Conservation (phyloP, 345 rosid genomes). For the Eucalyptus polybractea region DNA sequence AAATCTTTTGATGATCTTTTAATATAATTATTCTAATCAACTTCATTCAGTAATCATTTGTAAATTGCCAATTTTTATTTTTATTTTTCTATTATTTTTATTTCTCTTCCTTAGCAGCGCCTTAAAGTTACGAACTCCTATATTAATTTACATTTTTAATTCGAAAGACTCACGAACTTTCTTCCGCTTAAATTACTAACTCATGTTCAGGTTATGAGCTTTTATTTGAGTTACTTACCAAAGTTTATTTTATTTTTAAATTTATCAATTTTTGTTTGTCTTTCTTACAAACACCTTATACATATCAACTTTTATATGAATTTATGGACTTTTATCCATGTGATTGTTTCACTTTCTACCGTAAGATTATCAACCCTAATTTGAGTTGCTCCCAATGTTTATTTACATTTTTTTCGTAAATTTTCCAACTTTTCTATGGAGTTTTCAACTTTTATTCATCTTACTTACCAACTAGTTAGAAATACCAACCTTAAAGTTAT, state of each 20-base stretch:
- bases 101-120: fast-evolving
- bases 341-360: background rate
- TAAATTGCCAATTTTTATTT: background rate
- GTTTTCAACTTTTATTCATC: background rate
- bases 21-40: too few relatives aligned
- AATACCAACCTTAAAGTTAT: background rate
- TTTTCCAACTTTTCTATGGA: background rate
- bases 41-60: too few relatives aligned
- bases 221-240: too few relatives aligned
- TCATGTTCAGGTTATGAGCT: too few relatives aligned
- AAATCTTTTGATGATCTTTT: too few relatives aligned
- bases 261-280: background rate
- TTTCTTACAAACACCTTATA: background rate
- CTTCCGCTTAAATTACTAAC: too few relatives aligned
- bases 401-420: background rate
- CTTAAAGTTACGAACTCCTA: too few relatives aligned
- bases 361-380: background rate
- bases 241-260: too few relatives aligned
- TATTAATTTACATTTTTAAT: too few relatives aligned
- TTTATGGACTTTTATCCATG: background rate
- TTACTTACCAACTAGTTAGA: background rate
- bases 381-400: background rate
- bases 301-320: background rate
- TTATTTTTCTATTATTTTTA: background rate
- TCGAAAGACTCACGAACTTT: too few relatives aligned